phyloP scores from a whole-genome alignment of 192 early-diverging fungal genomes.

The Funneliformis geosporum region DNA sequence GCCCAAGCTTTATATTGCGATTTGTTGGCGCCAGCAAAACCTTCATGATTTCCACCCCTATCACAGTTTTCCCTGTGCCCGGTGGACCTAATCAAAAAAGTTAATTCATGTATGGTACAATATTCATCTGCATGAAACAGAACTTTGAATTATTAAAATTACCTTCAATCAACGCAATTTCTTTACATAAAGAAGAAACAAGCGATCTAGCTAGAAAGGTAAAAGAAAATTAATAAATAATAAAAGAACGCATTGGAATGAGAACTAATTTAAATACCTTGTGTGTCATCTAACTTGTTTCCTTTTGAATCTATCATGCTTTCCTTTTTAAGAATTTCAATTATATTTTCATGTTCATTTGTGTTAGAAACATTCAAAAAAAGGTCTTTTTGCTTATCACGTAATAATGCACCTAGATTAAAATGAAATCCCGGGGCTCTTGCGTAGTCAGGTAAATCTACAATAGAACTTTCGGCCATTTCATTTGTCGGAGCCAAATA shows the following conservation, averaged over 20 bases:
- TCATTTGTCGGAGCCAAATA: slow-evolving; percentile 39
- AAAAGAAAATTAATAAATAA: not conserved
- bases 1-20: slow-evolving; percentile 38
- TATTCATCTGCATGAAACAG: no score
- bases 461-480: not conserved
- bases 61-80: slow-evolving; percentile 53
- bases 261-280: slow-evolving; percentile 30
- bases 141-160: not conserved
- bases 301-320: not conserved
- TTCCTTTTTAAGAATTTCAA: slow-evolving; percentile 7
- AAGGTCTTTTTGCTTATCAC: slow-evolving; percentile 12
- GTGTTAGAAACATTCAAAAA: slow-evolving; percentile 24
- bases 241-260: not conserved
- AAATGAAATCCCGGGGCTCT: slow-evolving; percentile 38
- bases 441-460: slow-evolving; percentile 44
- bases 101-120: no score
- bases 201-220: slow-evolving; percentile 39
- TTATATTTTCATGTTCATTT: not conserved
- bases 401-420: slow-evolving; percentile 31
- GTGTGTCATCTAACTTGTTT: slow-evolving; percentile 49
- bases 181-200: slow-evolving; percentile 47
- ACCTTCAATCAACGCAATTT: slow-evolving; percentile 61
- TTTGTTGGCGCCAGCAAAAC: slow-evolving; percentile 38
- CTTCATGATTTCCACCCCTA: slow-evolving; percentile 53
- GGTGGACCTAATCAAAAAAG: slow-evolving; percentile 45